Evolutionary conservation across 371 early-diverging fungal genomes (phyloP), one percentile per base, ranked within the genome.

Genomic region (Mortierella polycephala): DNA sequence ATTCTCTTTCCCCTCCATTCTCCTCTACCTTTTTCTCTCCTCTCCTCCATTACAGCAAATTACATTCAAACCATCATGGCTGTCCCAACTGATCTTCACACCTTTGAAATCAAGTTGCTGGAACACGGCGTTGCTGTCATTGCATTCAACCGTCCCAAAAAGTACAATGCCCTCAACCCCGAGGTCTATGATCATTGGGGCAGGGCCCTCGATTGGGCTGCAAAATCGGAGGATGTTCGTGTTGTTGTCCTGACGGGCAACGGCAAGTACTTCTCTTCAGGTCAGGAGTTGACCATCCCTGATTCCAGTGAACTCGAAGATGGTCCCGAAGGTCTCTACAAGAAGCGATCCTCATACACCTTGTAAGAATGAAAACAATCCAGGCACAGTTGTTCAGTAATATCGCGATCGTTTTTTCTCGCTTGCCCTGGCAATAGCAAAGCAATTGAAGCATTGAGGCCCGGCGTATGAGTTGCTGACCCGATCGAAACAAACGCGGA

Each of bases 261-360:
- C 39, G 93, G 93, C 52, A 83, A 86, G 58, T 92, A 88, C 58
- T 93, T 84, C 74, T 85, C 86, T 18, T 88, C 90, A 8, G 93
- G 93, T 18, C 87, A 90, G 47, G 90, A 90, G 60, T 75, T 93
- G 51, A 55, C 65, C 12, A 65, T 85, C 21, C 82, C 85, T 7
- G 74, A 79, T 51, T 81, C 74, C 16, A 64, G 74, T 10, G 83
- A 85, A 57, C 37, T 69, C 44, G 74, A 66, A 45, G 61, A 60
- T 2, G 71, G 64, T 12, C 12, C 51, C n/a, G 64, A 73, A 16
- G 71, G 23, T 6, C 50, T 64, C 16, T 30, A 59, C 57, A 61
- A 76, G 49, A 64, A 57, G 64, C 67, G 77, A 57, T 57, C 73
- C 44, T 66, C 46, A 39, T 71, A 63, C 16, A 81, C 71, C 37